Conservation (phyloP, 345 rosid species). For the Salix caprea region DNA sequence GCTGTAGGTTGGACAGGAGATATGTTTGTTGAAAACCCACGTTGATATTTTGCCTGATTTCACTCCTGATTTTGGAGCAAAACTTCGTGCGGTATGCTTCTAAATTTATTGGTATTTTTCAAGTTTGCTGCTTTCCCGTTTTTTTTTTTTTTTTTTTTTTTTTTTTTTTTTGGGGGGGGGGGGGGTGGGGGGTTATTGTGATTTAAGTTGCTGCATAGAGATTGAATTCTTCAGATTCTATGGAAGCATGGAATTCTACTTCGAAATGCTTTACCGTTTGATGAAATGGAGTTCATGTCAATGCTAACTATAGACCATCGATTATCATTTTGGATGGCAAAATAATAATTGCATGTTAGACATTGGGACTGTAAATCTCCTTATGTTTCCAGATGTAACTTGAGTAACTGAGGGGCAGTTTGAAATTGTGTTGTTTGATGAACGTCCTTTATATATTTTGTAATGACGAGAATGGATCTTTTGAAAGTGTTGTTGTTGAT, state of each 20-base stretch:
- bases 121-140: background rate
- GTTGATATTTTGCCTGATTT: conserved; percentile 95
- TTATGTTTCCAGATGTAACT: background rate
- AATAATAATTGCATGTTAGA: background rate
- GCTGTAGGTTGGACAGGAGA: conserved; percentile 89
- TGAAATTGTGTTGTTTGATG: background rate
- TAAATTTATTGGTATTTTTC: background rate
- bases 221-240: background rate
- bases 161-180: no score
- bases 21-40: conserved; percentile 90
- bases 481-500: background rate
- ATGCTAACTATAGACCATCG: no score
- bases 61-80: conserved; percentile 84
- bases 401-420: background rate
- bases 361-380: background rate
- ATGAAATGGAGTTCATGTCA: background rate
- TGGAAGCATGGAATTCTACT: background rate
- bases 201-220: background rate
- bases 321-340: background rate
- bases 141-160: no score
- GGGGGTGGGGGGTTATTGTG: background rate
- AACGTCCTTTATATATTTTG: background rate
- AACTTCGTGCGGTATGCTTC: conserved; percentile 61
- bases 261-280: background rate
- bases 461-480: background rate